Evolutionary conservation across 2,329 filamentous ascomycete species (phyloP), one percentile per base, ranked within the genome.

Genomic region (Alternaria postmessia): DNA sequence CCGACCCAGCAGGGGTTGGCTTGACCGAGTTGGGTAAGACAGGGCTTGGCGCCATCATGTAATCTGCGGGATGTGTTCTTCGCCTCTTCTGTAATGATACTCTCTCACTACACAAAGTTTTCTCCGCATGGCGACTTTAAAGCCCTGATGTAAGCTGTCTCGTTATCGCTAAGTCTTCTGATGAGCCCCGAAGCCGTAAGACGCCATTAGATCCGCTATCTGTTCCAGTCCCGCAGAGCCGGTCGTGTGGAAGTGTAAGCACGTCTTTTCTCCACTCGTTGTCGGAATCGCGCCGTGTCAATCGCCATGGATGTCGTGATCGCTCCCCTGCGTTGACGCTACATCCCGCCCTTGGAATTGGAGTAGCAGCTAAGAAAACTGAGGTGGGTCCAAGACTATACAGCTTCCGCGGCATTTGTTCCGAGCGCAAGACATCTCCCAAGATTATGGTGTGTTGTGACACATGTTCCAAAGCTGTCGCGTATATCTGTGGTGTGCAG

Each of bases 271-370:
- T 67, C 72, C 72, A 67, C 70, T 60, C 47, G 57, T 48, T 75
- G 71, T 75, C 73, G 67, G 54, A 64, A 72, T 69, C 28, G 28
- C 28, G 18, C 30, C 18, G 12, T 20, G 22, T 30, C 18, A 48
- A 34, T 22, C 32, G 54, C 46, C 54, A 34, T 39, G 41, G 38
- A 47, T 63, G 54, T 63, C 63, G 63, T 66, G 63, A 42, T 68
- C 41, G 38, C 51, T 61, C 44, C 54, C 60, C 58, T 68, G 59
- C 39, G 53, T 20, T 34, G 28, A 48, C 28, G 44, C 44, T n/a
- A 88, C 44, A 20, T 34, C 30, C 28, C 28, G 18, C 44, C 32
- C 44, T 16, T 89, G 94, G 96, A 91, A 48, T 34, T 89, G 94
- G 96, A 91, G 26, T 18, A 34, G n/a, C 44, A 34, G 30, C 44